phyloP scores from a whole-genome alignment of 345 rosid species.

The Barbarea vulgaris region DNA sequence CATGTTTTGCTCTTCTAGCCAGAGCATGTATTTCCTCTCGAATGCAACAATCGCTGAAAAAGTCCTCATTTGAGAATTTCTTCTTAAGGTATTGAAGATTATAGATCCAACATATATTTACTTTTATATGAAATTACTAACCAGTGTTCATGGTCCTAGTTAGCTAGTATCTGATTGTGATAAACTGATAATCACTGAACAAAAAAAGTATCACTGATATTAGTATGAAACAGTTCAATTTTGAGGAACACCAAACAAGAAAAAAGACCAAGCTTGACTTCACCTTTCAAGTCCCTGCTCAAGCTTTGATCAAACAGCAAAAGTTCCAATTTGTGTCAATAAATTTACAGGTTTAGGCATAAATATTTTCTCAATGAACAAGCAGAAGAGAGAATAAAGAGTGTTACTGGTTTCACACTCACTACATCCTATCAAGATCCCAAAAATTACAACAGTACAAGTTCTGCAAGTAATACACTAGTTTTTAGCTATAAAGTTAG shows the following conservation, averaged over 20 bases:
- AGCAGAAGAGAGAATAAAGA: too few species aligned
- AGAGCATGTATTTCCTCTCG: constrained; percentile 79
- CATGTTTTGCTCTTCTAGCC: constrained; percentile 78
- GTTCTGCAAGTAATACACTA: neutral
- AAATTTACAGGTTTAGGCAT: too few species aligned
- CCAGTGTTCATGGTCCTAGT: constrained; percentile 58
- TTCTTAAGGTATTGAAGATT: neutral
- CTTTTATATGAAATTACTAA: constrained; percentile 13
- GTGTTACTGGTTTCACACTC: too few species aligned
- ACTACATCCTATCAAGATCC: neutral
- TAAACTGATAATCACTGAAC: constrained; percentile 61
- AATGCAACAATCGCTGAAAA: constrained; percentile 62
- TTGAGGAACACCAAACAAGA: neutral
- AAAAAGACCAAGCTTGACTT: constrained; percentile 5
- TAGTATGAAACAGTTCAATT: neutral
- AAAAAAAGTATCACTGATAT: constrained; percentile 29
- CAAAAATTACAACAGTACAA: neutral
- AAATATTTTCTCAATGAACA: too few species aligned
- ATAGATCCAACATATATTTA: neutral
- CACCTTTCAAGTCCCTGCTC: constrained; percentile 78
- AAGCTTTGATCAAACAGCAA: constrained; percentile 46
- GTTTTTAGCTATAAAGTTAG: constrained; percentile 11
- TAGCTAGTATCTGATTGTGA: constrained; percentile 51
- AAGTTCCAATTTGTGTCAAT: too few species aligned
- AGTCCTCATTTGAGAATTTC: neutral